These are phyloP conservation scores for Phytomonas sp. DNA, from an alignment of 208 protist genomes.

Conservation along the genomic window DNA sequence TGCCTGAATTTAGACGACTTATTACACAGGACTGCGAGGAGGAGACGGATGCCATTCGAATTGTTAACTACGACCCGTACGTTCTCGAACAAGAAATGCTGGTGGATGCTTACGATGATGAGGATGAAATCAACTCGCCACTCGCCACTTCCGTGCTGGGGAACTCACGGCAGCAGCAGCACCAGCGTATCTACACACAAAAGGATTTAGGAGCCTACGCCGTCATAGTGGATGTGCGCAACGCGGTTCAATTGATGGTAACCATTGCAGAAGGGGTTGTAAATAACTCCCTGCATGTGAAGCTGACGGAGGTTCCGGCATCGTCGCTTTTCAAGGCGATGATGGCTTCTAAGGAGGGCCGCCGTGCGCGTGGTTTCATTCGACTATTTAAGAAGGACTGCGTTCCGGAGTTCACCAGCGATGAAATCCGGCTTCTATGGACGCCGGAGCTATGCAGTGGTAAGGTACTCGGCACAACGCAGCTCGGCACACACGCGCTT, in stretches of 20 bases:
- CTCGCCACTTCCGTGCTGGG: constrained; percentile 58
- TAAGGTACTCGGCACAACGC: constrained; percentile 71
- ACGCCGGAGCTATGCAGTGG: constrained; percentile 78
- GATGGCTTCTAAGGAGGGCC: constrained; percentile 53
- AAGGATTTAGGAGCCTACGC: constrained; percentile 75
- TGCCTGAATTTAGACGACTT: constrained; percentile 67
- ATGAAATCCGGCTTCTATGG: constrained; percentile 72
- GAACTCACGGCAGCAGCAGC: constrained; percentile 19
- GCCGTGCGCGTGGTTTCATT: constrained; percentile 73
- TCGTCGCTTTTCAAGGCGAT: constrained; percentile 81
- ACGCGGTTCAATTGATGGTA: constrained; percentile 80
- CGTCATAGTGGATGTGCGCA: constrained; percentile 74
- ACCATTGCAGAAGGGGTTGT: constrained; percentile 77
- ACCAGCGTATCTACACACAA: constrained; percentile 26
- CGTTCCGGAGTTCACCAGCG: constrained; percentile 34
- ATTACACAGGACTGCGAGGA: constrained; percentile 80
- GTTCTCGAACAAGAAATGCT: constrained; percentile 81
- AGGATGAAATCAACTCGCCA: constrained; percentile 42
- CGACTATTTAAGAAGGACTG: constrained; percentile 59
- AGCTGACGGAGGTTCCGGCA: constrained; percentile 62
- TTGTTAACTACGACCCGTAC: constrained; percentile 88
- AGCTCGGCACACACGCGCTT: constrained; percentile 61
- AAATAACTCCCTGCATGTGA: constrained; percentile 52
- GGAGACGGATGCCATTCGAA: constrained; percentile 65
- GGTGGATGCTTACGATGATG: constrained; percentile 72